Percentiles rank a stretch among this genome's conserved stretches.
Conservation (phyloP, 2,329 filamentous ascomycete genomes). For the Dichotomopilus funicola region DNA sequence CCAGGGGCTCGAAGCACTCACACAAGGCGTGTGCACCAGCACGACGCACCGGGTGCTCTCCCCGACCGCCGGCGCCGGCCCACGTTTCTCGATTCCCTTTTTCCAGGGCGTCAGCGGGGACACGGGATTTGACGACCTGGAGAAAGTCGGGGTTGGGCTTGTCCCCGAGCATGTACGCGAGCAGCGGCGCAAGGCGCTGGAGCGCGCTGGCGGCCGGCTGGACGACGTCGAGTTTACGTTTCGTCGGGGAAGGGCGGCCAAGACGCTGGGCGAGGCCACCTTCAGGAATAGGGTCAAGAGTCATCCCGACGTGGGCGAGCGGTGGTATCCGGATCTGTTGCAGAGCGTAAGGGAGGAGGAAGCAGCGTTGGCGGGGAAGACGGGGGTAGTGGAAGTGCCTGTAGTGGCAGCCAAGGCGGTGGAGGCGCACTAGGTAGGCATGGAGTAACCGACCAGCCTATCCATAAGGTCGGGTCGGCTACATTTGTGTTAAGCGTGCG, state of each 20-base stretch:
- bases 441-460: no score
- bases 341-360: constrained; percentile 53
- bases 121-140: constrained; percentile 72
- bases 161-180: constrained; percentile 57
- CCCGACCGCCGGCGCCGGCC: constrained; percentile 60
- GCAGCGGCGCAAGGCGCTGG: constrained; percentile 54
- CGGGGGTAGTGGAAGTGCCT: constrained; percentile 26
- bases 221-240: constrained; percentile 88
- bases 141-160: constrained; percentile 46
- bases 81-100: constrained; percentile 76
- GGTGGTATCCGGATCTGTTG: constrained; percentile 66
- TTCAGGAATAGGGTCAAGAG: constrained; percentile 79
- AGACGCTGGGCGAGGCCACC: constrained; percentile 73
- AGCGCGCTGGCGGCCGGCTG: constrained; percentile 47
- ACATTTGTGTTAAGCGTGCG: not conserved
- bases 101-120: constrained; percentile 82
- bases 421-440: constrained; percentile 29
- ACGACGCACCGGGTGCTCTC: constrained; percentile 82
- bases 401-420: not conserved
- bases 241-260: constrained; percentile 58
- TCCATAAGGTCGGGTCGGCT: no score
- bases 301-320: constrained; percentile 78
- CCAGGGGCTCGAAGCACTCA: constrained; percentile 79
- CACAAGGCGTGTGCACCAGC: constrained; percentile 71
- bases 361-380: constrained; percentile 29